phyloP scores from a whole-genome alignment of 768 basidiomycete genomes.

The Leccinum olivaceopallidum region DNA sequence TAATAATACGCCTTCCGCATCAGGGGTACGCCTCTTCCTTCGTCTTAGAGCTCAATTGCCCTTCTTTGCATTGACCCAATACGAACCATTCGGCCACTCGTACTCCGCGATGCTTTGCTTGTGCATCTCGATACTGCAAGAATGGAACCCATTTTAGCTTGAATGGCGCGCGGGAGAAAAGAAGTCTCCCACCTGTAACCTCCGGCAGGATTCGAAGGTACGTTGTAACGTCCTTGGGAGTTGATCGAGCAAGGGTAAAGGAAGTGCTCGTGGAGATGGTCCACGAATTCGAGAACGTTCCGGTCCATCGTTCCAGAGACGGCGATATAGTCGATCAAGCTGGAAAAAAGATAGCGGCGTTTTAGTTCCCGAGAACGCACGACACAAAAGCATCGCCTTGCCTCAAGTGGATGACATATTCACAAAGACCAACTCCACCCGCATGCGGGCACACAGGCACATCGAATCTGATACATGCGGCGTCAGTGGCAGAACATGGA shows the following conservation, averaged over 20 bases:
- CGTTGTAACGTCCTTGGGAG: conserved; percentile 80
- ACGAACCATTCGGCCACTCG: conserved; percentile 77
- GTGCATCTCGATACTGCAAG: conserved; percentile 84
- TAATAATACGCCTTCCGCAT: conserved; percentile 2
- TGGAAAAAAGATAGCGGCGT: conserved; percentile 26
- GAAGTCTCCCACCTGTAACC: conserved; percentile 52
- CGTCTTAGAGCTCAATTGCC: conserved; percentile 4
- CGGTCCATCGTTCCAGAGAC: conserved; percentile 92
- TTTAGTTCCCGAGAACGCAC: conserved; percentile 1
- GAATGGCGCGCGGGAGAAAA: background rate
- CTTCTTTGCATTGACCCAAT: conserved; percentile 22
- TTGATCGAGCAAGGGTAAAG: conserved; percentile 88
- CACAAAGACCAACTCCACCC: conserved; percentile 93
- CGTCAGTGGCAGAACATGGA: conserved; percentile 1
- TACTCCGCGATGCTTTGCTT: conserved; percentile 77
- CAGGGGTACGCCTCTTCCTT: background rate
- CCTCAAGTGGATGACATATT: conserved; percentile 90
- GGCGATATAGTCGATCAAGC: conserved; percentile 91
- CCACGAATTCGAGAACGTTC: conserved; percentile 89
- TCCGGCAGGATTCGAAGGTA: conserved; percentile 70
- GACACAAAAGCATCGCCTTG: conserved; percentile 16
- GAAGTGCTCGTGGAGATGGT: conserved; percentile 96
- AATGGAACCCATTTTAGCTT: background rate
- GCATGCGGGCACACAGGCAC: conserved; percentile 95
- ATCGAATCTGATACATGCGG: conserved; percentile 57